These are phyloP conservation scores for Candida boleticola DNA, from an alignment of 805 yeast species.

Conservation along the genomic window DNA sequence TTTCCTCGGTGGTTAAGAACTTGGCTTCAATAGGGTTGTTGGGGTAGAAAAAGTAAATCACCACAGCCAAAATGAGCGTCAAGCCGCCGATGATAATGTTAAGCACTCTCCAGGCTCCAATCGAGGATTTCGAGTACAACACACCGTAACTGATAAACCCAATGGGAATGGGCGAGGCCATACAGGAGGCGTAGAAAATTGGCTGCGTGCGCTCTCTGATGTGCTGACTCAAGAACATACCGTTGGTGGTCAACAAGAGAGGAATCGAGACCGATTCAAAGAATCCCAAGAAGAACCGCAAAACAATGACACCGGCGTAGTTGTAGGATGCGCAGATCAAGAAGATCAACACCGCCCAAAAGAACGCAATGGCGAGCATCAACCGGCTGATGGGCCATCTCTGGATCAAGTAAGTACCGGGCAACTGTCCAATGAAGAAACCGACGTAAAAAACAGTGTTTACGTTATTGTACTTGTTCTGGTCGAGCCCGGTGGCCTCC, in stretches of 20 bases:
- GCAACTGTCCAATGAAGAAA: conserved; percentile 45
- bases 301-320: conserved; percentile 44
- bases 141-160: conserved; percentile 48
- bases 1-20: conserved; percentile 48
- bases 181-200: conserved; percentile 49
- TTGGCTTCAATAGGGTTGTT: conserved; percentile 53
- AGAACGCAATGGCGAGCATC: conserved; percentile 30
- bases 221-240: conserved; percentile 46
- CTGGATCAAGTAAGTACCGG: conserved; percentile 43
- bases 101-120: conserved; percentile 51
- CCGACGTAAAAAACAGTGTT: conserved; percentile 57
- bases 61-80: conserved; percentile 31
- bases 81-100: conserved; percentile 56
- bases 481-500: conserved; percentile 44
- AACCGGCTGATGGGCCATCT: conserved; percentile 40
- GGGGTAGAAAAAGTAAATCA: conserved; percentile 44
- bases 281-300: conserved; percentile 53
- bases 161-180: conserved; percentile 51
- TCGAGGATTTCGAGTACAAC: conserved; percentile 17
- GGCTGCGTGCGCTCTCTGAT: conserved; percentile 53
- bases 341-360: conserved; percentile 49
- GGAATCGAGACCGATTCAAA: conserved; percentile 24
- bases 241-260: conserved; percentile 43
- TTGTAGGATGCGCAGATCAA: conserved; percentile 45
- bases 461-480: conserved; percentile 44